Percentiles rank a stretch among this genome's conserved stretches.
Evolutionary conservation across 2,329 filamentous ascomycete species (phyloP).

Genomic region (Teratosphaeria nubilosa): DNA sequence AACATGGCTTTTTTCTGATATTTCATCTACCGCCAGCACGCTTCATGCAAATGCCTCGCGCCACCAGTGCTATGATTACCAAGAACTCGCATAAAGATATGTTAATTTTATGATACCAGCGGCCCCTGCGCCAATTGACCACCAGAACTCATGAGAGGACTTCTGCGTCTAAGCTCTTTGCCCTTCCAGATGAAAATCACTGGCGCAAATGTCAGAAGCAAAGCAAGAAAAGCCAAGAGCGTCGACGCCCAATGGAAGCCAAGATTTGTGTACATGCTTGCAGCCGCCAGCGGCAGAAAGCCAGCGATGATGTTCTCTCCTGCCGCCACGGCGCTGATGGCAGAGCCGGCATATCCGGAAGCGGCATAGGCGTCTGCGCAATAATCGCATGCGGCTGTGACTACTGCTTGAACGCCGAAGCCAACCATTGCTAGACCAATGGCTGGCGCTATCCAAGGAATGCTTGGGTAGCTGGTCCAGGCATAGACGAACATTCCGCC

Average conservation of each 20-base stretch:
- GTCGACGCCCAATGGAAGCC: constrained; percentile 42
- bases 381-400: constrained; percentile 39
- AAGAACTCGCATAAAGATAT: background rate
- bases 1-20: background rate
- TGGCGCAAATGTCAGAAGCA: constrained; percentile 36
- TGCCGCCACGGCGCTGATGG: constrained; percentile 39
- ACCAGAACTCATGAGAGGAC: constrained; percentile 22
- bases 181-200: constrained; percentile 33
- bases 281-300: constrained; percentile 38
- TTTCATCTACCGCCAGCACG: background rate
- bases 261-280: constrained; percentile 38
- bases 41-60: background rate
- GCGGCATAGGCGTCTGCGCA: constrained; percentile 39
- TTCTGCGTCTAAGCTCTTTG: constrained; percentile 19
- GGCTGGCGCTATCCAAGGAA: constrained; percentile 40
- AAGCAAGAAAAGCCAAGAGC: constrained; percentile 35
- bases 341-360: constrained; percentile 38
- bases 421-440: constrained; percentile 40
- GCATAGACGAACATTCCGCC: constrained; percentile 44
- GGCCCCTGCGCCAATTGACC: background rate
- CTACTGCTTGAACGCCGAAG: constrained; percentile 39
- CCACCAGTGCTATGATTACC: background rate
- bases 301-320: constrained; percentile 41
- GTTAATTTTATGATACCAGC: background rate
- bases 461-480: constrained; percentile 35